A percentile compares a stretch with the other conserved stretches of the same genome.
phyloP scores from a whole-genome alignment of 176 grass and related monocot genomes.

The Cenchrus fungigraminus region DNA sequence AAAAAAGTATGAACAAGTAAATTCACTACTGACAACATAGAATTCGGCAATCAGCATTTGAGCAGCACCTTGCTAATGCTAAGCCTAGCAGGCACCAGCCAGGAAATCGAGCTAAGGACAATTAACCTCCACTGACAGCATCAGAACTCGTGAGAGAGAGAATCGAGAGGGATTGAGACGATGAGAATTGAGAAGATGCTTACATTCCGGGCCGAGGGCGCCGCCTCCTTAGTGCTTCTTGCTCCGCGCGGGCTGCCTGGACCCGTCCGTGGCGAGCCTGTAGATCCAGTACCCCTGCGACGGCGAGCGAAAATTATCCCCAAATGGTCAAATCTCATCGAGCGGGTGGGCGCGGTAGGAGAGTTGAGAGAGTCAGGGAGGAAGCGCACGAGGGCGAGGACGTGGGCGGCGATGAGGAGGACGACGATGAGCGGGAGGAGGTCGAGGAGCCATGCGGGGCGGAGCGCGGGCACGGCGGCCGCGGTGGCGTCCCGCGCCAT shows the following conservation, averaged over 20 bases:
- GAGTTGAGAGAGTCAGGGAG: neutral
- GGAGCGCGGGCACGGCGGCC: conserved; percentile 24
- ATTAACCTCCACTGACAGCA: neutral
- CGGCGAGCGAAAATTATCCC: conserved; percentile 26
- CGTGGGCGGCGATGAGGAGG: conserved; percentile 94
- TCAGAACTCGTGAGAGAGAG: neutral
- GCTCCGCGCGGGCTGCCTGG: conserved; percentile 65
- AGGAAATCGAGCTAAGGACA: too few relatives aligned
- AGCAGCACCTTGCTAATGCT: too few relatives aligned
- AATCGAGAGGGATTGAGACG: neutral
- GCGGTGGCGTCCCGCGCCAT: conserved; percentile 49
- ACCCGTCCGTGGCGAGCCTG: conserved; percentile 72
- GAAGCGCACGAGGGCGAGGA: conserved; percentile 72
- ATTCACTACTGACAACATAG: neutral
- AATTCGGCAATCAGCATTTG: too few relatives aligned
- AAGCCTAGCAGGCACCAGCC: too few relatives aligned
- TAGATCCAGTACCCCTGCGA: conserved; percentile 95
- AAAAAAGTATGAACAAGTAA: neutral
- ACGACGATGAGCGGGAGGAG: conserved; percentile 73
- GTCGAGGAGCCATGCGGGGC: conserved; percentile 69
- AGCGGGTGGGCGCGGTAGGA: neutral
- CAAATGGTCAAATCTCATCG: neutral
- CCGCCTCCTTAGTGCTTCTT: conserved; percentile 63
- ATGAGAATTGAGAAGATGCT: neutral
- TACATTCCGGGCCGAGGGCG: conserved; percentile 2